A percentile compares a stretch with the other conserved stretches of the same genome.
Evolutionary conservation across 495 filamentous ascomycete species (phyloP).

Genomic region (Penicillium pulvis): DNA sequence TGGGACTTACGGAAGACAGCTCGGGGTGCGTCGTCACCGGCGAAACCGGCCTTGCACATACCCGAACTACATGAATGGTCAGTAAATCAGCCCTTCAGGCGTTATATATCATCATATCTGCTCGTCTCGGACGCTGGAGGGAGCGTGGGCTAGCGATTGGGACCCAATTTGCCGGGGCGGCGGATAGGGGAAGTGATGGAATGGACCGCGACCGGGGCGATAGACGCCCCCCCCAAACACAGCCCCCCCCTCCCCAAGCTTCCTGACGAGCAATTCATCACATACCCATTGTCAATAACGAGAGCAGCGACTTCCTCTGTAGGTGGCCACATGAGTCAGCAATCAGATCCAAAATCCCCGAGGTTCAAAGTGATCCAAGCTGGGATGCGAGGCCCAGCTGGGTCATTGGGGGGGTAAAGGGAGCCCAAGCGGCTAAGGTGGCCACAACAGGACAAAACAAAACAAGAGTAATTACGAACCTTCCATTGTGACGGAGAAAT

Average conservation of each 20-base stretch:
- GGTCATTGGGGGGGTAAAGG: conserved; percentile 17
- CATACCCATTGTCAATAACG: conserved; percentile 99
- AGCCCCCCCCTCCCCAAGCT: conserved; percentile 28
- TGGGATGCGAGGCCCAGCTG: conserved; percentile 5
- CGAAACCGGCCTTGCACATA: conserved; percentile 99
- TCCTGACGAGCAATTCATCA: conserved; percentile 25
- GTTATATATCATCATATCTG: conserved; percentile 1
- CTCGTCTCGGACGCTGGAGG: conserved; percentile 9
- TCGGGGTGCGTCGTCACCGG: conserved; percentile 99
- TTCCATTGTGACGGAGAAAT: conserved; percentile 66
- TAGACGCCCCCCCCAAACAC: conserved; percentile 24
- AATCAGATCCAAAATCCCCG: neutral
- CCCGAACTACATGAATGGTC: conserved; percentile 77
- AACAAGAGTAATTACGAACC: conserved; percentile 54
- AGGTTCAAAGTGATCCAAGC: neutral
- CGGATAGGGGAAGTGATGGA: conserved; percentile 19
- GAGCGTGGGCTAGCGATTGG: conserved; percentile 20
- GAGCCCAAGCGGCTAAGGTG: conserved; percentile 39
- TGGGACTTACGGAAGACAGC: conserved; percentile 98
- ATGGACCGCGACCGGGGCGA: conserved; percentile 32
- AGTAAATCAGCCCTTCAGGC: conserved; percentile 38
- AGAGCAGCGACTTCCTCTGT: conserved; percentile 99
- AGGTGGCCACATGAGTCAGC: conserved; percentile 56
- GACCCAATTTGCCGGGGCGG: conserved; percentile 20
- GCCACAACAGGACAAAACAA: conserved; percentile 24